A percentile compares a stretch with the other conserved stretches of the same genome.
Conservation (phyloP, 225 moss, liverwort and hornwort genomes). For the Polytrichum formosum region DNA sequence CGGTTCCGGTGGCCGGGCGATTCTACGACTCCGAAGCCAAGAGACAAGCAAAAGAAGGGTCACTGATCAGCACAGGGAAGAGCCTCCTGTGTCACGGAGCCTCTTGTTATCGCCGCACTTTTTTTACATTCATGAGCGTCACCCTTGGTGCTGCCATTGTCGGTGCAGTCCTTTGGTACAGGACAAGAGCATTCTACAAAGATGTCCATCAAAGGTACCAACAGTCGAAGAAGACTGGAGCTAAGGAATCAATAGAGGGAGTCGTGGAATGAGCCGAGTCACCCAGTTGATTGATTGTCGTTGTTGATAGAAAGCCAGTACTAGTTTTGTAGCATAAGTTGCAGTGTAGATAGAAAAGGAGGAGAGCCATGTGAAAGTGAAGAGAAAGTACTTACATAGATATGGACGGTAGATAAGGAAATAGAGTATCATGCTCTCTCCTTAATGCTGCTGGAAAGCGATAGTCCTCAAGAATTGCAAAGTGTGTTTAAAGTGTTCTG, state of each 20-base stretch:
- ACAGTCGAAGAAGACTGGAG: background rate
- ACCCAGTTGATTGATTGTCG: too few species aligned
- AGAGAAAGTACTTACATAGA: too few species aligned
- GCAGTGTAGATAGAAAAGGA: too few species aligned
- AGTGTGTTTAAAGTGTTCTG: too few species aligned
- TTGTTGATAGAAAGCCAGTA: too few species aligned
- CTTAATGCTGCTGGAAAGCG: too few species aligned
- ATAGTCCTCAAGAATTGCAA: too few species aligned
- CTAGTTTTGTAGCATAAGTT: too few species aligned
- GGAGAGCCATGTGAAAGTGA: too few species aligned
- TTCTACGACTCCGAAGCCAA: slow-evolving; percentile 33
- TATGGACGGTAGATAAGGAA: too few species aligned
- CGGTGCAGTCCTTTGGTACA: slow-evolving; percentile 11
- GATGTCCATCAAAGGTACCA: slow-evolving; percentile 9
- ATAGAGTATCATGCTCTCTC: too few species aligned
- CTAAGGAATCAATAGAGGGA: slow-evolving; percentile 7
- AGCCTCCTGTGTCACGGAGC: slow-evolving; percentile 7
- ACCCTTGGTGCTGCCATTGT: slow-evolving; percentile 13
- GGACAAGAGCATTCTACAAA: slow-evolving; percentile 4
- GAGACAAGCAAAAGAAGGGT: slow-evolving; percentile 4
- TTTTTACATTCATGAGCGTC: slow-evolving; percentile 21
- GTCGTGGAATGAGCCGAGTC: too few species aligned
- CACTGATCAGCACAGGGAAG: background rate
- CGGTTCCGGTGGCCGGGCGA: slow-evolving; percentile 12
- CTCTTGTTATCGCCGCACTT: slow-evolving; percentile 16